phyloP scores from a whole-genome alignment of 257 asterid genomes.

The Fraxinus pennsylvanica region DNA sequence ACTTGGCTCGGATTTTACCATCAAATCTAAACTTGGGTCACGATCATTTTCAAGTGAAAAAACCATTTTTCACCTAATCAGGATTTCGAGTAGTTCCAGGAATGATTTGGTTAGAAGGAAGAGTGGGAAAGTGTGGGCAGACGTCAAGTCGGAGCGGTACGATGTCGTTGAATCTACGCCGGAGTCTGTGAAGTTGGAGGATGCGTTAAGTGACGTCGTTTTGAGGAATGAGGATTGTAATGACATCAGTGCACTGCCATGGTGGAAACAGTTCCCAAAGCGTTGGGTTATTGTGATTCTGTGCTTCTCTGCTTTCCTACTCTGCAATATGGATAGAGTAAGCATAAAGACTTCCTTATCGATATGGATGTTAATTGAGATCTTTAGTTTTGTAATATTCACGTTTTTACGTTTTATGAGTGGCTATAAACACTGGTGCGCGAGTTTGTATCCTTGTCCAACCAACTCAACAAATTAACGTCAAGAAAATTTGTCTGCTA shows the following conservation, averaged over 20 bases:
- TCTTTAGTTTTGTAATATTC: background rate
- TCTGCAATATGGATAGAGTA: constrained; percentile 95
- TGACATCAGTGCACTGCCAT: constrained; percentile 30
- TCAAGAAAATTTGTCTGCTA: background rate
- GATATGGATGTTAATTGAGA: background rate
- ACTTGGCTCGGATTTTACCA: background rate
- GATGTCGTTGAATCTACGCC: constrained; percentile 49
- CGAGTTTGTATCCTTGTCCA: background rate
- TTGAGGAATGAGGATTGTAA: constrained; percentile 28
- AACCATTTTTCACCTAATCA: background rate
- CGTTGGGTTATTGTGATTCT: constrained; percentile 90
- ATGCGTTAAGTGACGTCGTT: constrained; percentile 30
- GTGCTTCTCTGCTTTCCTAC: constrained; percentile 79
- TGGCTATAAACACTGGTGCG: background rate
- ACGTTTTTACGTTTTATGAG: background rate
- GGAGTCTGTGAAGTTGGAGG: constrained; percentile 40
- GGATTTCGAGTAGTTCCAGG: constrained; percentile 5
- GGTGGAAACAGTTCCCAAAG: constrained; percentile 81
- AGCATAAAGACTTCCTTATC: constrained; percentile 16
- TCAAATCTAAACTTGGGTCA: constrained; percentile 20
- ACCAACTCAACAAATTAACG: background rate
- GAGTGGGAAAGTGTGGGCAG: constrained; percentile 54
- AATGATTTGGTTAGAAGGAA: constrained; percentile 26
- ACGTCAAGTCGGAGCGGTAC: constrained; percentile 60
- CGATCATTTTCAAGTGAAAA: constrained; percentile 28